Conservation (phyloP, 2,329 filamentous ascomycete species). For the Neonectria hederae region DNA sequence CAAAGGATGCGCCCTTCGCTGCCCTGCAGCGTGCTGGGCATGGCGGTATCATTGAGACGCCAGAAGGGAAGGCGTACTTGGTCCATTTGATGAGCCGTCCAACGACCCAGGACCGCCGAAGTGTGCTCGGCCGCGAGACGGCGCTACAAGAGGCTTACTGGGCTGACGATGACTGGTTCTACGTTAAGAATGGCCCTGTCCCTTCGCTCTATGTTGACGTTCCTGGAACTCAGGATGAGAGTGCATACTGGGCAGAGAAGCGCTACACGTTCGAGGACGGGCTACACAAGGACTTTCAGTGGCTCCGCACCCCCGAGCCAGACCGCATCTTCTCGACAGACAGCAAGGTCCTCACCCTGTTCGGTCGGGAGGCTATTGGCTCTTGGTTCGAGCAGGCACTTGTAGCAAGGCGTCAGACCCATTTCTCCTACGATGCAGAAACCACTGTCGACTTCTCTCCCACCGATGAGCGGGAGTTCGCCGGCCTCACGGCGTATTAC, state of each 20-base stretch:
- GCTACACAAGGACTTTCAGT: conserved; percentile 64
- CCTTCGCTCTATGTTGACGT: conserved; percentile 64
- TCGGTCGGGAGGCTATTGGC: conserved; percentile 62
- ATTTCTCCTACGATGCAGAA: conserved; percentile 70
- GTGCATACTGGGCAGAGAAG: conserved; percentile 59
- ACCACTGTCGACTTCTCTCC: conserved; percentile 64
- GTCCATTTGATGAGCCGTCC: conserved; percentile 64
- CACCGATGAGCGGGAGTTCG: conserved; percentile 67
- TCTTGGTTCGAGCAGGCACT: conserved; percentile 69
- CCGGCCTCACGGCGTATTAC: conserved; percentile 70
- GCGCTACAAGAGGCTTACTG: conserved; percentile 68
- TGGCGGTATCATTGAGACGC: conserved; percentile 63
- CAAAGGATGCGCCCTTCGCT: conserved; percentile 58
- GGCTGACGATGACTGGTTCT: conserved; percentile 69
- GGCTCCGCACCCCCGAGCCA: conserved; percentile 64
- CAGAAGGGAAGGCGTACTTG: conserved; percentile 62
- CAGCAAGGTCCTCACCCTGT: conserved; percentile 54
- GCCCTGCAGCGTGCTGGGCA: conserved; percentile 64
- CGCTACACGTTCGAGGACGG: conserved; percentile 57
- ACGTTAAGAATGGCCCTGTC: conserved; percentile 66
- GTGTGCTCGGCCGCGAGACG: conserved; percentile 65
- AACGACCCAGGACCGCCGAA: conserved; percentile 59
- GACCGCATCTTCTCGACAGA: conserved; percentile 59
- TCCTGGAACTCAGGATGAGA: conserved; percentile 57
- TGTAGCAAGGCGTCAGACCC: conserved; percentile 64